Evolutionary conservation across 805 yeast species (phyloP), one percentile per base, ranked within the genome.

Genomic region (Spathaspora girioi): DNA sequence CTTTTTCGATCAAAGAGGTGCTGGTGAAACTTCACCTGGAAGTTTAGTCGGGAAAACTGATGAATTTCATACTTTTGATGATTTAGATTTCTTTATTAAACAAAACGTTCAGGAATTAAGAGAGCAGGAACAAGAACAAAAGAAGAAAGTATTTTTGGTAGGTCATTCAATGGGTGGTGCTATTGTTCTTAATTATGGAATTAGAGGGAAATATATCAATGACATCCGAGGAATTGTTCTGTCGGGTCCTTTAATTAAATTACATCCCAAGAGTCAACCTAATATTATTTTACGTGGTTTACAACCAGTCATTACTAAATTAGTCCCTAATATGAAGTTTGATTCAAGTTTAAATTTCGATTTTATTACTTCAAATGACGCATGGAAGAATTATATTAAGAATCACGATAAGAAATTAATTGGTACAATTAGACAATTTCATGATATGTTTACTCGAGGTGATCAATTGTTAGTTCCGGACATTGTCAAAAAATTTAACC

Each of bases 131-230:
- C 11, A 65, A 64, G 5, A 63, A 23, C 6, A 3, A 62, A 38
- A 43, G 51, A 73, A 71, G 46, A 78, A 78, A 54, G 57, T 86
- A 31, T 77, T 71, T 57, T 60, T 88, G 45, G 70, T 79, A 60
- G 91, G 93, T 1, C 89, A 84, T 56, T 86, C 91, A 9, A 86
- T 88, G 92, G 96, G 96, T 47, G 93, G 93, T 18, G 92, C 86
- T 0, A 81, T 87, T 47, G 71, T 70, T 0, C 68, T 87, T 51
- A 84, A 83, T 64, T 87, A 87, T 62, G 82, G 80, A 3, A 73
- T 81, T 38, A 61, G 63, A 31, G 92, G 92, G 2, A 77, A 71
- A 52, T 67, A 75, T 59, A 73, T 67, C 44, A 73, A 77, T 26
- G 58, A 73, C 17, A 53, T 87, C 23, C 67, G 70, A 32, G 81